Base-by-base conservation (phyloP, 2,329 filamentous ascomycete species). In the Fusarium oligoseptatum region DNA sequence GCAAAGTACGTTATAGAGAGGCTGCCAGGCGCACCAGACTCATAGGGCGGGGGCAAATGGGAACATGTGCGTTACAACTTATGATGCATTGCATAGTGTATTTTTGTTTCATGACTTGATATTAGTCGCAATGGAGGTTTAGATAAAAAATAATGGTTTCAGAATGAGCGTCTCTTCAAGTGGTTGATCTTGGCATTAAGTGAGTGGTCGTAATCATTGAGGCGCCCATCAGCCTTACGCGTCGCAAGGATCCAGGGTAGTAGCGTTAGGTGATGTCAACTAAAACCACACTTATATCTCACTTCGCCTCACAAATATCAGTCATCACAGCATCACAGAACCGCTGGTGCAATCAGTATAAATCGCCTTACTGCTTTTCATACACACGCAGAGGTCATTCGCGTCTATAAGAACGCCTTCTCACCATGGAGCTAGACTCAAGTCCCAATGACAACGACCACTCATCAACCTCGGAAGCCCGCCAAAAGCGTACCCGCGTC, bases 1-100 rank as follows among this genome's bases (percentile, higher is more conserved):
- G 95, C 94, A 55, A 98, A 98, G 84, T 98, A 98, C 84, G 92
- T 96, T 57, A 97, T 99, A 80, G 97, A 98, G 87, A 91, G 95
- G 78, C 84, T 98, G 72, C 95, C 95, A 6, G 94, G 95, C 83
- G 94, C 94, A 41, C 94, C 94, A 37, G 92, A 95, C 58, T 84
- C 77, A 75, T 81, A 80, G 55, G 63, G 56, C 60, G 52, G 52
- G 52, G 17, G 27, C 58, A 32, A 63, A 63, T 55, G 66, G 60
- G 27, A 50, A 63, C 52, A 45, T 61, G 41, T 75, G 73, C 67
- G 68, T 74, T 71, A 75, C 20, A 74, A 74, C 37, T 71, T 60
- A 68, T 36, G 70, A 62, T 68, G 60, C 67, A 58, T 74, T 34
- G 34, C 45, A 64, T 62, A 48, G 48, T 36, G n/a, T 55, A 17